These are phyloP conservation scores for Peronospora farinosa DNA, from an alignment of 352 stramenopile genomes.

Conservation along the genomic window DNA sequence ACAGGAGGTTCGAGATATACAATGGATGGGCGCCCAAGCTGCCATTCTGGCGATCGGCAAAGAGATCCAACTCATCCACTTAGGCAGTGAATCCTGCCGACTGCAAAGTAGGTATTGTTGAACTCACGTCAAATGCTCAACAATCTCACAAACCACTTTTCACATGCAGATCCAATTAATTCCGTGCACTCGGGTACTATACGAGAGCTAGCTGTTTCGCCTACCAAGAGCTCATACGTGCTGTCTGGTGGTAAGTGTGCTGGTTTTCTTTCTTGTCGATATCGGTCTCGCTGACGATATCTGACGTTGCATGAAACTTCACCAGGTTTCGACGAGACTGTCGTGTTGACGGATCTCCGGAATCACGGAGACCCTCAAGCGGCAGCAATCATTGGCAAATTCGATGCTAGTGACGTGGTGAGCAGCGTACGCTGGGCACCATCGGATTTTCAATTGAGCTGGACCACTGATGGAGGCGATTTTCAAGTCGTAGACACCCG, in stretches of 20 bases:
- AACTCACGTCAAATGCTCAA: background rate
- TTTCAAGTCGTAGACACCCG: constrained; percentile 63
- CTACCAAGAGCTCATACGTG: constrained; percentile 19
- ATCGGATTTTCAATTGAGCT: constrained; percentile 46
- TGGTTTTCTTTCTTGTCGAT: constrained; percentile 14
- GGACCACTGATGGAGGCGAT: constrained; percentile 75
- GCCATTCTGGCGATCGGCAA: constrained; percentile 61
- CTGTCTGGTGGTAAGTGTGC: constrained; percentile 37
- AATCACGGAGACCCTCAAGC: constrained; percentile 31
- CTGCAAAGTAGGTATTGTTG: constrained; percentile 28
- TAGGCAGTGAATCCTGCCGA: constrained; percentile 29
- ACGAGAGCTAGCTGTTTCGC: constrained; percentile 54
- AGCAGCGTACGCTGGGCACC: constrained; percentile 73
- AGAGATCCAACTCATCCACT: constrained; percentile 58
- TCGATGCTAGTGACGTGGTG: constrained; percentile 69
- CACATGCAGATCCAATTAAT: constrained; percentile 41
- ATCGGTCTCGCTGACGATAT: background rate
- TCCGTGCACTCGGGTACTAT: constrained; percentile 66
- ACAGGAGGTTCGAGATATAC: constrained; percentile 67
- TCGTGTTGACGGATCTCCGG: constrained; percentile 64
- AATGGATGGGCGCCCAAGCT: constrained; percentile 46
- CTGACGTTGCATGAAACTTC: constrained; percentile 4
- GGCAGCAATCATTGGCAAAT: constrained; percentile 45
- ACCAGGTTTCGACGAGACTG: constrained; percentile 69
- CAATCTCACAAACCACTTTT: constrained; percentile 3